A percentile compares a stretch with the other conserved stretches of the same genome.
Evolutionary conservation across 805 yeast genomes (phyloP).

Genomic region (Myxozyma udenii): DNA sequence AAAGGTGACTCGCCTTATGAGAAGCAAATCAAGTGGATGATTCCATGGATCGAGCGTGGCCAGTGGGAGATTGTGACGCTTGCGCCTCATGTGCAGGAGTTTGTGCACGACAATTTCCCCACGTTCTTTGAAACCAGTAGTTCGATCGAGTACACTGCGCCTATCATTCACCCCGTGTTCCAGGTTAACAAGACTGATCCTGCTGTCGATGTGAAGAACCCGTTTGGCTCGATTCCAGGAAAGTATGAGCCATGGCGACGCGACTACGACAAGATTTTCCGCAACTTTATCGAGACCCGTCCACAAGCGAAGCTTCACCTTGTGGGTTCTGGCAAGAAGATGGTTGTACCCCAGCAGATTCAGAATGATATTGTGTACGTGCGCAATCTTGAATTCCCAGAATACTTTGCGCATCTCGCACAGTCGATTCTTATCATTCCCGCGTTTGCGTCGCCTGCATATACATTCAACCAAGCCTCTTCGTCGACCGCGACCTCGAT

Average conservation of each 20-base stretch:
- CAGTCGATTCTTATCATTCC: conserved; percentile 23
- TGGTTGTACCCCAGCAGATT: conserved; percentile 12
- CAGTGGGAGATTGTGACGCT: conserved; percentile 28
- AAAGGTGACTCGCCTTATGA: conserved; percentile 12
- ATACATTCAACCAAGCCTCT: conserved; percentile 23
- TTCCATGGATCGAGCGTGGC: conserved; percentile 24
- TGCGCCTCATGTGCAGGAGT: conserved; percentile 24
- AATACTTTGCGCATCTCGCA: conserved; percentile 21
- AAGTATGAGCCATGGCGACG: conserved; percentile 28
- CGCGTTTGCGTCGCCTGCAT: conserved; percentile 17
- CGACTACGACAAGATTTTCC: conserved; percentile 24
- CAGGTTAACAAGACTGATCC: conserved; percentile 1
- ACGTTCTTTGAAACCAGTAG: conserved; percentile 17
- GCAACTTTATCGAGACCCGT: conserved; percentile 11
- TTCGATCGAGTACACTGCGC: conserved; percentile 14
- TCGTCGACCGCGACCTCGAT: conserved; percentile 25
- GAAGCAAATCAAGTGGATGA: conserved; percentile 19
- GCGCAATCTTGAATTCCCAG: conserved; percentile 17
- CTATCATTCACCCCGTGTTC: conserved; percentile 25
- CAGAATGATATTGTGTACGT: conserved; percentile 9
- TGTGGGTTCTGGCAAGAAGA: conserved; percentile 24
- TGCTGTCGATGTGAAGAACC: conserved; percentile 7
- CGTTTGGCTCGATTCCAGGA: conserved; percentile 28
- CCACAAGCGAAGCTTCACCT: conserved; percentile 19
- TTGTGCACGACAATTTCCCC: conserved; percentile 21